These are phyloP conservation scores for Scorias spongiosa DNA, from an alignment of 2,329 filamentous ascomycete species.

Conservation along the genomic window DNA sequence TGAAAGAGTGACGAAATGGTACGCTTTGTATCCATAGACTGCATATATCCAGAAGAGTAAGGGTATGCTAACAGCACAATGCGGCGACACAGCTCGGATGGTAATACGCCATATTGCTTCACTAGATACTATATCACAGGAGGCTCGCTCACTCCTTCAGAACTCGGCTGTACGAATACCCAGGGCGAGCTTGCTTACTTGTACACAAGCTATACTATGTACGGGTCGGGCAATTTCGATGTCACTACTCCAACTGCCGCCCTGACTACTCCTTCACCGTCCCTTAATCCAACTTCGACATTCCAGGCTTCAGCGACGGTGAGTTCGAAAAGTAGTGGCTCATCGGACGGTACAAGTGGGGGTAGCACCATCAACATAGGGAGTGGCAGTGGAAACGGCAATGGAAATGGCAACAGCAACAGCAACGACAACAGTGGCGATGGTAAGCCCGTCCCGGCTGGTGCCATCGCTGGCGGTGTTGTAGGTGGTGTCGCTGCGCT, in stretches of 20 bases:
- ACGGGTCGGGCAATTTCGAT: background rate
- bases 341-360: background rate
- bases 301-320: background rate
- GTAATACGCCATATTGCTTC: background rate
- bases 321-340: background rate
- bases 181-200: background rate
- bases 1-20: background rate
- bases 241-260: background rate
- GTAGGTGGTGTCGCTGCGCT: background rate
- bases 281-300: background rate
- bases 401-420: background rate
- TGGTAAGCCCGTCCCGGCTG: background rate
- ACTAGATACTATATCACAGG: background rate
- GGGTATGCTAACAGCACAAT: background rate
- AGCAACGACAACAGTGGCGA: background rate
- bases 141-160: background rate
- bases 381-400: background rate
- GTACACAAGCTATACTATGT: background rate
- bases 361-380: background rate
- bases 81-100: background rate
- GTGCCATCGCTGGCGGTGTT: background rate
- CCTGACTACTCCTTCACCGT: background rate
- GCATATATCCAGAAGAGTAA: background rate
- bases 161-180: background rate
- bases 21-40: background rate